Base-by-base conservation (phyloP, 495 filamentous ascomycete species). In the Aspergillus bertholletiae region DNA sequence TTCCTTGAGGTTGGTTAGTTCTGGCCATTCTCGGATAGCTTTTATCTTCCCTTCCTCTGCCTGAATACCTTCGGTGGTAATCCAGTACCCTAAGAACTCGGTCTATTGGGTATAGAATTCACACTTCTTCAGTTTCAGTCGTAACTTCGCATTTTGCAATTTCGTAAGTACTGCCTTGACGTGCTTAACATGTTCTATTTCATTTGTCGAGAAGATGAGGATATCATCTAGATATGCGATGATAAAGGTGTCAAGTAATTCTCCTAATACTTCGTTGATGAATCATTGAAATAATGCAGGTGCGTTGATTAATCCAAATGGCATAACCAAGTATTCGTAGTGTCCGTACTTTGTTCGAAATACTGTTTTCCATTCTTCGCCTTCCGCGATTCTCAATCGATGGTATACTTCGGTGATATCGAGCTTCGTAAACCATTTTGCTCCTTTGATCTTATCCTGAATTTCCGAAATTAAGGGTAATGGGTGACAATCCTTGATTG, bases 171-270 rank as follows among this genome's bases (percentile, higher is more conserved):
- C 50, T 35, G 51, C 46, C 1, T n/a, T 3, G 1, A 71, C 56
- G 35, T 71, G 57, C 1, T 57, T 3, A 9, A 41, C 27, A 51
- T 66, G 56, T 15, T 67, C 57, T 20, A n/a, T 65, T 60, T 26
- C 57, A 49, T 37, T 71, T 46, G 66, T 22, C 35, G 51, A 54
- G 52, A 62, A 74, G 23, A 77, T 68, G 0, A 76, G 43, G 30
- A 74, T 62, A 28, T 77, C 57, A 45, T 77, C 64, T 0, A 75
- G 35, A 52, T 71, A 76, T 3, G 48, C 65, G n/a, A 57, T 53
- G 27, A 28, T 56, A 45, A 74, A 76, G 0, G 32, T 26, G 13
- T 65, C 51, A 0, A 74, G 57, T 28, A 28, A 9, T 28, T 28
- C 27, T 28, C 9, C 27, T 41, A 50, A 59, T 45, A 9, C 18